phyloP scores from a whole-genome alignment of 345 rosid genomes.

The Eutrema yunnanense region DNA sequence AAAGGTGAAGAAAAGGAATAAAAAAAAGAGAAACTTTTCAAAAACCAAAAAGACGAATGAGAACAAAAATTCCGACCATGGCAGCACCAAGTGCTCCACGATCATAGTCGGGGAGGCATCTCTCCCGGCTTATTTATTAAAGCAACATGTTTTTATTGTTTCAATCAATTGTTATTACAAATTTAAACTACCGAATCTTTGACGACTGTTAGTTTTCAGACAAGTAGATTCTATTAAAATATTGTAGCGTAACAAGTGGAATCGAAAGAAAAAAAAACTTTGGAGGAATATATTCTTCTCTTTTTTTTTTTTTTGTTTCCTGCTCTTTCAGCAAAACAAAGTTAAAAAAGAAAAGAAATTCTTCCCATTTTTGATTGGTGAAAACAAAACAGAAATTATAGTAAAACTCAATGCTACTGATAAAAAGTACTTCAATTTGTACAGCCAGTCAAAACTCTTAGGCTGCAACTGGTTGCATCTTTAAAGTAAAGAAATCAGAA shows the following conservation, averaged over 20 bases:
- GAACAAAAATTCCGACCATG: background rate
- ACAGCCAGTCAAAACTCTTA: background rate
- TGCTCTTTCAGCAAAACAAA: background rate
- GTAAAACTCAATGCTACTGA: background rate
- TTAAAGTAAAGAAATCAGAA: too few relatives aligned
- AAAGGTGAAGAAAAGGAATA: background rate
- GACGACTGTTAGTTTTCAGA: background rate
- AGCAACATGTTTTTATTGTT: background rate
- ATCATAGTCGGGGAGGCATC: conserved; percentile 5
- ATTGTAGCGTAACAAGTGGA: background rate
- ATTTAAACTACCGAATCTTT: conserved; percentile 3
- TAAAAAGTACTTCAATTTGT: background rate
- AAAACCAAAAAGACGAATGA: background rate
- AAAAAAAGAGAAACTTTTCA: background rate
- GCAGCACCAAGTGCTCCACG: conserved; percentile 16
- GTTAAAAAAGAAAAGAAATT: background rate
- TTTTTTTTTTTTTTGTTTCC: background rate
- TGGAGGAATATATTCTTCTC: background rate
- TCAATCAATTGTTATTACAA: background rate
- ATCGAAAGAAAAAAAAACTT: background rate
- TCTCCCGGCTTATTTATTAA: background rate
- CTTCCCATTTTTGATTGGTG: background rate
- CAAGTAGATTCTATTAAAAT: background rate
- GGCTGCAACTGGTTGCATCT: too few relatives aligned
- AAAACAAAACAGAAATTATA: background rate